Evolutionary conservation across 176 grass and related monocot genomes (phyloP).

Genomic region (Tillandsia fasciculata): DNA sequence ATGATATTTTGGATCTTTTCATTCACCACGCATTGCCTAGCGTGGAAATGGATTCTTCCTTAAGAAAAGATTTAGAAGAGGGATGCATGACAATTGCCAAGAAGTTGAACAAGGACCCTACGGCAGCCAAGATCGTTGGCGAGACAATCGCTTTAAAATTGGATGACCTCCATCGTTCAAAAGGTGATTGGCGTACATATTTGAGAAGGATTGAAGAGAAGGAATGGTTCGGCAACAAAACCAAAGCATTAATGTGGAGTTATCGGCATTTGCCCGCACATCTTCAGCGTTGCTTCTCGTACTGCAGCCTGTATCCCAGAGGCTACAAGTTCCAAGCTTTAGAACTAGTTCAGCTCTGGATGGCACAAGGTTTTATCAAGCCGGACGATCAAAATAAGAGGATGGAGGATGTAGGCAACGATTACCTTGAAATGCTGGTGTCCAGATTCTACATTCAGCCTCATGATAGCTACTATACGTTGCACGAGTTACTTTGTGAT

Average conservation of each 20-base stretch:
- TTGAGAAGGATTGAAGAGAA: too few relatives aligned
- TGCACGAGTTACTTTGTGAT: constrained; percentile 27
- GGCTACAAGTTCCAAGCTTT: background rate
- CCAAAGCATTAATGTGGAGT: constrained; percentile 19
- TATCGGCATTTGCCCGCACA: constrained; percentile 17
- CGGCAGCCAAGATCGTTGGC: too few relatives aligned
- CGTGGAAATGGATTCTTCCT: too few relatives aligned
- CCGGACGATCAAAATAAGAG: background rate
- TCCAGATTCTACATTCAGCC: background rate
- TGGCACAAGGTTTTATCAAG: constrained; percentile 33
- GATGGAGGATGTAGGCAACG: constrained; percentile 25
- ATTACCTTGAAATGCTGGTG: constrained; percentile 23
- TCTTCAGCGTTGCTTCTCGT: constrained; percentile 17
- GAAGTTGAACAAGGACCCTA: too few relatives aligned
- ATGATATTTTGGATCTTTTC: too few relatives aligned
- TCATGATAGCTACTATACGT: background rate
- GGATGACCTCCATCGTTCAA: too few relatives aligned
- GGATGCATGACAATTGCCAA: too few relatives aligned
- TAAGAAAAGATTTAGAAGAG: too few relatives aligned
- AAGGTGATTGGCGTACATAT: too few relatives aligned
- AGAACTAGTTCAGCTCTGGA: constrained; percentile 25
- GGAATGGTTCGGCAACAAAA: background rate
- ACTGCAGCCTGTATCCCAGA: constrained; percentile 24
- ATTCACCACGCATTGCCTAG: too few relatives aligned
- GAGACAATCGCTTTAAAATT: too few relatives aligned